phyloP scores from a whole-genome alignment of 495 filamentous ascomycete genomes.

The Apodospora peruviana region DNA sequence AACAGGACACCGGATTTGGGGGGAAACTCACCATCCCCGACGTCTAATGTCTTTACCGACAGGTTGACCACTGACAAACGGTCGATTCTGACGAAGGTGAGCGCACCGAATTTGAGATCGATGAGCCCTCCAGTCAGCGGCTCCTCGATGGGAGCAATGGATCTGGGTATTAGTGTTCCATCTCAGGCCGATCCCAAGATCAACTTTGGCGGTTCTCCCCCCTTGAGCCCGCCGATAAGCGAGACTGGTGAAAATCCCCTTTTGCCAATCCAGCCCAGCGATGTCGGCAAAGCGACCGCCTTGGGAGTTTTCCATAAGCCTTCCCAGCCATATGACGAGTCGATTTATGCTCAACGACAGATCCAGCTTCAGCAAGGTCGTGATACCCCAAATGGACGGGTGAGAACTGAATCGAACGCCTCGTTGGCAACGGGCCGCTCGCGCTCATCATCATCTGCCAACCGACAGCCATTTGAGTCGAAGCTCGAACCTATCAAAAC shows the following conservation, averaged over 20 bases:
- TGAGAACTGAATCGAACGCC: slow-evolving; percentile 27
- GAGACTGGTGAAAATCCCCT: slow-evolving; percentile 57
- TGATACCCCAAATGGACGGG: slow-evolving; percentile 38
- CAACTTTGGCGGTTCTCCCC: slow-evolving; percentile 49
- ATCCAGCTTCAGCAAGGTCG: slow-evolving; percentile 68
- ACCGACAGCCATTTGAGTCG: slow-evolving; percentile 13
- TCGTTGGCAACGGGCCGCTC: slow-evolving; percentile 22
- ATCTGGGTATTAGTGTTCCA: slow-evolving; percentile 24
- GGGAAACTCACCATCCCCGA: slow-evolving; percentile 25
- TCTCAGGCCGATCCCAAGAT: slow-evolving; percentile 32
- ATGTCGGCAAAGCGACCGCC: slow-evolving; percentile 80
- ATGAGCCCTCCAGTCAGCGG: slow-evolving; percentile 30
- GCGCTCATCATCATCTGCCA: slow-evolving; percentile 28
- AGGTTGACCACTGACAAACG: slow-evolving; percentile 28
- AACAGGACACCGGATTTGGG: slow-evolving; percentile 42
- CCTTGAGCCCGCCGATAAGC: slow-evolving; percentile 68
- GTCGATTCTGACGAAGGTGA: slow-evolving; percentile 34
- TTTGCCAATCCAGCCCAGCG: slow-evolving; percentile 65
- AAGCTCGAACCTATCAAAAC: slow-evolving; percentile 11
- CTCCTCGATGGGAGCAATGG: slow-evolving; percentile 21
- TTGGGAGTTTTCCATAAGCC: slow-evolving; percentile 82
- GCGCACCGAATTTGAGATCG: slow-evolving; percentile 44
- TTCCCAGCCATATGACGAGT: slow-evolving; percentile 68
- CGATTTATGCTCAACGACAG: slow-evolving; percentile 77
- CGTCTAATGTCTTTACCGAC: slow-evolving; percentile 22